Base-by-base conservation (phyloP, 257 asterid species). In the Paraleonurus japonicus region DNA sequence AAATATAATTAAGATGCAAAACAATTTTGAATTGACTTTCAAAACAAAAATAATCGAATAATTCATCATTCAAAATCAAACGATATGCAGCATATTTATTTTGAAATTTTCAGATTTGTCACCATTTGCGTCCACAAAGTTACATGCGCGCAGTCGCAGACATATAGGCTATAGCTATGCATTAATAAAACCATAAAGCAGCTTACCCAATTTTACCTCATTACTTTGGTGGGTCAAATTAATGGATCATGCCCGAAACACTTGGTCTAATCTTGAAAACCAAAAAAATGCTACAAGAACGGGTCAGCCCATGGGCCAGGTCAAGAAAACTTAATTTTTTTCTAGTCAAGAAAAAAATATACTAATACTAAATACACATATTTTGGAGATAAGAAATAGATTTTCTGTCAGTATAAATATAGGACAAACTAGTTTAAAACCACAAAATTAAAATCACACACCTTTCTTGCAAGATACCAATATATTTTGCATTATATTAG, bases 201-300 rank as follows among this genome's bases (percentile, higher is more conserved):
- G 24, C 15, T 32, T 61, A 61, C 67, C 27, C 28, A 19, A 51
- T 68, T 20, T 32, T 57, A 19, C 15, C 24, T 50, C 30, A 17
- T n/a, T n/a, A n/a, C n/a, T 68, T 51, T 28, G 50, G 32, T 24
- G 73, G 73, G 63, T 67, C 63, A 47, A 47, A 16, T 28, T 32
- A 50, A 19, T 51, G 50, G 62, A 55, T 55, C 54, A n/a, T n/a
- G 62, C 72, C 51, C 63, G 72, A 51, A 50, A 28, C 50, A 67
- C 55, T 67, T 51, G 13, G 45, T 67, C 57, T 22, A 50, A 67
- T 47, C 54, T 47, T 47, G 54, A 47, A 47, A 16, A 5, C n/a
- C 71, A 45, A 50, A 24, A 50, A 24, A 17, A 6, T 47, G 20
- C 53, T n/a, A 47, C 61, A 54, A 54, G 70, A 72, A 47, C n/a